phyloP scores from a whole-genome alignment of 2,329 filamentous ascomycete genomes.

The Fusarium torulosum region DNA sequence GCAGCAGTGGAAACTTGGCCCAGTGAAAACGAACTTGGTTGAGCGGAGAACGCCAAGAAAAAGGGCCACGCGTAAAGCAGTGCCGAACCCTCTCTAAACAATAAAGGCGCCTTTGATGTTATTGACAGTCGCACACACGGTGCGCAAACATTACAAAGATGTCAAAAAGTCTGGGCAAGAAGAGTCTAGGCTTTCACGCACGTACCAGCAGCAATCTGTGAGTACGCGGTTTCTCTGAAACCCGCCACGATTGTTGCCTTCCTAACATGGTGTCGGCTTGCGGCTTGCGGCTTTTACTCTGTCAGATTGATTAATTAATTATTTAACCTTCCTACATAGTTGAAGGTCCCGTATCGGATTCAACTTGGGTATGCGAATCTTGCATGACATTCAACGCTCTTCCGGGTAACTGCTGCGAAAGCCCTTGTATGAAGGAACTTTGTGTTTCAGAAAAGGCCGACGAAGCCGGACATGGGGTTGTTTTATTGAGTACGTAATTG shows the following conservation, averaged over 20 bases:
- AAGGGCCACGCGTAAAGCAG: slow-evolving; percentile 20
- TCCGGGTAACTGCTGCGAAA: background rate
- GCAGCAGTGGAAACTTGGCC: no score
- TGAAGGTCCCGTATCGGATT: background rate
- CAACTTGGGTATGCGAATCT: background rate
- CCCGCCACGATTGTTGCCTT: slow-evolving; percentile 19
- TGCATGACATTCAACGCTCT: background rate
- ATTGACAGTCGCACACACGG: background rate
- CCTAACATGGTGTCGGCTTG: slow-evolving; percentile 20
- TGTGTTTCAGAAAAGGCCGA: background rate
- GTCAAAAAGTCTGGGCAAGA: background rate
- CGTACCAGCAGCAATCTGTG: background rate
- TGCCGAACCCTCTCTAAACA: slow-evolving; percentile 1
- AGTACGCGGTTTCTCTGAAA: slow-evolving; percentile 13
- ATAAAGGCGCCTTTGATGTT: background rate
- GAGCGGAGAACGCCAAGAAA: slow-evolving; percentile 26
- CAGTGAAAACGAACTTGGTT: background rate
- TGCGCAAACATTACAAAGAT: background rate
- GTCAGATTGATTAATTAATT: slow-evolving; percentile 22
- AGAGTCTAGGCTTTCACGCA: background rate
- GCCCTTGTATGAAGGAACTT: background rate
- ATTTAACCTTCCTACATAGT: background rate
- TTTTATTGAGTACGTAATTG: background rate
- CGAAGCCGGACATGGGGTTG: background rate
- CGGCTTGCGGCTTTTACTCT: slow-evolving; percentile 10